Evolutionary conservation across 257 asterid genomes (phyloP), one percentile per base, ranked within the genome.

Genomic region (Primulina huaijiensis): DNA sequence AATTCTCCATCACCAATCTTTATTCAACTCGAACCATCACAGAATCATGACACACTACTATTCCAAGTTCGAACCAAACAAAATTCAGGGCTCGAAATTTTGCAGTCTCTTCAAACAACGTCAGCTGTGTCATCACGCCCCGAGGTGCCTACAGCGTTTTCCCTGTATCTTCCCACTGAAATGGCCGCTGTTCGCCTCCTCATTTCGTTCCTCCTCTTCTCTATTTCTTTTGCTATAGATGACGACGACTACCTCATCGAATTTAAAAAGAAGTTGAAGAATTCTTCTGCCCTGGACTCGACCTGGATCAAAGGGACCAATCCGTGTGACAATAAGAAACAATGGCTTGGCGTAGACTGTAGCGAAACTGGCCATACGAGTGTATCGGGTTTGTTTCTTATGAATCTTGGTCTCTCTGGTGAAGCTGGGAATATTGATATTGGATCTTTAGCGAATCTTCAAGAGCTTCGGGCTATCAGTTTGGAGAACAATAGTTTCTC

Each of bases 301-400:
- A 68, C 95, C 8, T 93, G 99, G 99, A 68, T 61, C 12, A 46
- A 66, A 35, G 90, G 85, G 25, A 80, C 92, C 20, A 30, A 81
- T 31, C 96, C 97, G 0, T 90, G 99, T 37, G 80, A 85, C 23
- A 35, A 21, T 2, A 25, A 43, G 1, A 71, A 40, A 1, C 67
- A 73, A 25, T 93, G 99, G 99, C 50, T 10, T 2, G 96, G 96
- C 9, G 79, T 93, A 1, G 79, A 76, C 27, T 93, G 99, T 62
- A 70, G 72, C 21, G 83, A 76, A 9, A 5, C 80, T 5, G 83
- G 52, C 16, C 40, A 23, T 3, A 77, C 71, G n/a, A 8, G 52
- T 1, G 85, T 94, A 6, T 76, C 82, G 0, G 82, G 79, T 4
- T 69, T 90, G 25, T 33, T 76, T 30, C 89, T 90, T 25, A 77